Percentiles rank a stretch among this genome's conserved stretches.
Evolutionary conservation across 108 stramenopile genomes (phyloP).

Genomic region (Nitzschia sp.): DNA sequence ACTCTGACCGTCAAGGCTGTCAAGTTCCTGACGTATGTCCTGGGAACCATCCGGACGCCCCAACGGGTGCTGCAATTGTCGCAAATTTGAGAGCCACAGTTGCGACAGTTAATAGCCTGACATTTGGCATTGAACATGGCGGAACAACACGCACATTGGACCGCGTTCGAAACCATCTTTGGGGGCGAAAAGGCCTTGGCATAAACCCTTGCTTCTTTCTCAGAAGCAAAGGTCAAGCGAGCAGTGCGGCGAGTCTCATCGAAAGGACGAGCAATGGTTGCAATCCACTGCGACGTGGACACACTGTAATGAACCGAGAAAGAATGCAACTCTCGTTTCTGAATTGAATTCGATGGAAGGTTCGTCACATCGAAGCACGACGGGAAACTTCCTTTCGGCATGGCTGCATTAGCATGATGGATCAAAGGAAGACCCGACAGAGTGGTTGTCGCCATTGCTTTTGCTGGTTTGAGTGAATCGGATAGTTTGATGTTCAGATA

Average conservation of each 20-base stretch:
- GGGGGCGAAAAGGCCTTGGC: slow-evolving; percentile 53
- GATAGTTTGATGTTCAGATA: no score
- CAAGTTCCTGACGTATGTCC: slow-evolving; percentile 54
- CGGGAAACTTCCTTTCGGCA: background rate
- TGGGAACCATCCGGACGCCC: slow-evolving; percentile 61
- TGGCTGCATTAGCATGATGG: background rate
- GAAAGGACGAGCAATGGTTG: slow-evolving; percentile 24
- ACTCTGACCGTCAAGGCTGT: slow-evolving; percentile 43
- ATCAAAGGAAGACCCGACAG: no score
- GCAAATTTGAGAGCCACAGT: slow-evolving; percentile 72
- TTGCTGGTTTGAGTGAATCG: no score
- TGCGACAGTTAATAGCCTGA: slow-evolving; percentile 42
- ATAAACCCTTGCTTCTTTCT: slow-evolving; percentile 43
- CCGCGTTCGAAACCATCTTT: slow-evolving; percentile 31
- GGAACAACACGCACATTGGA: slow-evolving; percentile 29
- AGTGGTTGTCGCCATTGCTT: no score
- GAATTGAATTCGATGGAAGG: slow-evolving; percentile 25
- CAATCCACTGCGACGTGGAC: slow-evolving; percentile 35
- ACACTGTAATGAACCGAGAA: slow-evolving; percentile 44
- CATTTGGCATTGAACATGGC: slow-evolving; percentile 5
- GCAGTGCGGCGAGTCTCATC: slow-evolving; percentile 19
- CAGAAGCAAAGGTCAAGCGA: slow-evolving; percentile 39
- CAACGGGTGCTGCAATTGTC: slow-evolving; percentile 53
- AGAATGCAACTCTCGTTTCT: slow-evolving; percentile 28
- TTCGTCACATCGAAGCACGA: slow-evolving; percentile 26